A percentile compares a stretch with the other conserved stretches of the same genome.
These are phyloP conservation scores for Cladochytrium replicatum DNA, from an alignment of 192 early-diverging fungal species.

Conservation along the genomic window DNA sequence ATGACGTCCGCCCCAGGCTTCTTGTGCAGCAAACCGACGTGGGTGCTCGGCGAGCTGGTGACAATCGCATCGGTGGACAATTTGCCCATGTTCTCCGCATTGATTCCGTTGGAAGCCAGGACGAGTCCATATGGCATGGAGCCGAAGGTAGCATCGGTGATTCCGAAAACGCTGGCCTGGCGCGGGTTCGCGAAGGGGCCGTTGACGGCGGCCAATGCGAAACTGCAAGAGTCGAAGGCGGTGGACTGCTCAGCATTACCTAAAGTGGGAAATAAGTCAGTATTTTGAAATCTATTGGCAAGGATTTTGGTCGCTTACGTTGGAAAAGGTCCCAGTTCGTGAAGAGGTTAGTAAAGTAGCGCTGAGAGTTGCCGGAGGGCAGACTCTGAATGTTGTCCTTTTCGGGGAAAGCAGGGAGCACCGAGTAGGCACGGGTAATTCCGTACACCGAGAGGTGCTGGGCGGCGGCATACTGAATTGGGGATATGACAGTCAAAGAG, in stretches of 20 bases:
- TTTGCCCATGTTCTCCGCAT: neutral
- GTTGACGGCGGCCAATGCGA: neutral
- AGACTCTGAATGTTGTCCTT: no score
- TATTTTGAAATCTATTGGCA: neutral
- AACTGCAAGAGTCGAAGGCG: neutral
- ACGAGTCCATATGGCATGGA: neutral
- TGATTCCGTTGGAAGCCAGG: neutral
- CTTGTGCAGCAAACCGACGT: neutral
- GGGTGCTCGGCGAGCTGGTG: neutral
- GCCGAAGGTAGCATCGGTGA: neutral
- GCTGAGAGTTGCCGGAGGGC: no score
- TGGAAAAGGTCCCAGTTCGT: neutral
- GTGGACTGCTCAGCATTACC: neutral
- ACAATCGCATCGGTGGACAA: neutral
- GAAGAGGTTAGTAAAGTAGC: constrained; percentile 3
- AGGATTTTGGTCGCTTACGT: neutral
- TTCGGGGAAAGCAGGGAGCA: no score
- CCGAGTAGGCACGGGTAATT: no score
- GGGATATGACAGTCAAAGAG: no score
- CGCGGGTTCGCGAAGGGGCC: neutral
- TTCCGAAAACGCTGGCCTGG: neutral
- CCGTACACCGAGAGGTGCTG: no score
- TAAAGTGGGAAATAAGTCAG: neutral
- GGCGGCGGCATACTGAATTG: no score
- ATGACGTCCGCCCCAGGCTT: no score